phyloP scores from a whole-genome alignment of 2,329 filamentous ascomycete species.

The Akanthomyces lecanii region DNA sequence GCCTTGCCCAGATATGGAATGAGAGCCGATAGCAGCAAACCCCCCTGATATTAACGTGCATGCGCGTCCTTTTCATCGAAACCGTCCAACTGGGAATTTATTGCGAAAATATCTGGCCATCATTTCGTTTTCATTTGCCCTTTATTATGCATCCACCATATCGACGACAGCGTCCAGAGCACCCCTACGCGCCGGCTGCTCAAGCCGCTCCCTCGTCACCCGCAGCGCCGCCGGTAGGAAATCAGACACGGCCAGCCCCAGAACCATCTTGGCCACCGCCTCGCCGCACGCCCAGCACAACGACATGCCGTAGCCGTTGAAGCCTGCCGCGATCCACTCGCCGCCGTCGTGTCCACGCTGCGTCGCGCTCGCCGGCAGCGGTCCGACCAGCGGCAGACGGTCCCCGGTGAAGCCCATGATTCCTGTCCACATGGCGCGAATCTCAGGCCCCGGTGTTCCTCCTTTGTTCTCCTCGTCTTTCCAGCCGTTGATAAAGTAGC shows the following conservation, averaged over 20 bases:
- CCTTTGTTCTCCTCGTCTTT: constrained; percentile 6
- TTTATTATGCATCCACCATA: background rate
- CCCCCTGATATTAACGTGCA: background rate
- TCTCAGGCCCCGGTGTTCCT: constrained; percentile 16
- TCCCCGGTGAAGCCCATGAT: constrained; percentile 44
- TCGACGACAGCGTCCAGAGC: constrained; percentile 1
- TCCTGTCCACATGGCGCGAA: constrained; percentile 44
- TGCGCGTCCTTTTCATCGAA: background rate
- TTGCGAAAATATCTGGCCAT: background rate
- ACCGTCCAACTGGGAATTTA: too few relatives aligned
- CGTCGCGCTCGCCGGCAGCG: constrained; percentile 30
- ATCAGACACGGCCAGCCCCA: constrained; percentile 14
- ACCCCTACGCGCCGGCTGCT: background rate
- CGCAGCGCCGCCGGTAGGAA: constrained; percentile 14
- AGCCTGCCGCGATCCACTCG: constrained; percentile 44
- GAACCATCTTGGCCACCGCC: constrained; percentile 25
- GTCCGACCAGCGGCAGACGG: constrained; percentile 43
- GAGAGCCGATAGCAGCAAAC: background rate
- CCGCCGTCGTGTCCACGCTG: constrained; percentile 23
- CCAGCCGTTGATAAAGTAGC: constrained; percentile 32
- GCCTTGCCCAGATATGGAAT: background rate
- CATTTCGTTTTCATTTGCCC: background rate
- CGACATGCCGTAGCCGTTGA: constrained; percentile 44
- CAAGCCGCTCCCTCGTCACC: constrained; percentile 8
- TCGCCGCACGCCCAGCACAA: constrained; percentile 42